phyloP scores from a whole-genome alignment of 768 basidiomycete genomes.

The Trametes cingulata region DNA sequence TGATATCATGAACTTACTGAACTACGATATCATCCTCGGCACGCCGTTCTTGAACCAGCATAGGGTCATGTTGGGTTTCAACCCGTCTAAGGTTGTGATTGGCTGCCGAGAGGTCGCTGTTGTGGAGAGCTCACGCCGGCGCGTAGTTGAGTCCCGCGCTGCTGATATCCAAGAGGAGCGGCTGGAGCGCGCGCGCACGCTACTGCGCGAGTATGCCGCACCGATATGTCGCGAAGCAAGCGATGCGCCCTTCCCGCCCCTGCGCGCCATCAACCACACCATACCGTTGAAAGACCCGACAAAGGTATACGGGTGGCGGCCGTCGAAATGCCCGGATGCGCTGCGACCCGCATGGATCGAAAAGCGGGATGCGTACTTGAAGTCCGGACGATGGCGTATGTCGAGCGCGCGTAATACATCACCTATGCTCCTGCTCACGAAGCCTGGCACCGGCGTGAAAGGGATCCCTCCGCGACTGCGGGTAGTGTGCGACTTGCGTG shows the following conservation, averaged over 20 bases:
- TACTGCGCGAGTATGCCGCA: slow-evolving; percentile 14
- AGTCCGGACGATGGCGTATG: slow-evolving; percentile 34
- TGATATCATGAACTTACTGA: slow-evolving; percentile 25
- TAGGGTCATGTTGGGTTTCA: slow-evolving; percentile 13
- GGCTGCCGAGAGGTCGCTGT: not conserved
- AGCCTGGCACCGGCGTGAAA: slow-evolving; percentile 18
- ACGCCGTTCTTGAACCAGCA: slow-evolving; percentile 31
- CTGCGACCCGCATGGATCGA: slow-evolving; percentile 27
- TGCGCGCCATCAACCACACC: slow-evolving; percentile 36
- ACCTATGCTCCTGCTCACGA: slow-evolving; percentile 37
- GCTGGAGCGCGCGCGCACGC: not conserved
- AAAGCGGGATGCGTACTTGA: slow-evolving; percentile 33
- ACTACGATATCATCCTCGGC: slow-evolving; percentile 34
- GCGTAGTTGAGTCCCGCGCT: not conserved
- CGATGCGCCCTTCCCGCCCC: slow-evolving; percentile 26
- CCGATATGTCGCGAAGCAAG: slow-evolving; percentile 1
- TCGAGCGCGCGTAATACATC: slow-evolving; percentile 29
- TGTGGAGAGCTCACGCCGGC: not conserved
- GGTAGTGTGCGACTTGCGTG: slow-evolving; percentile 10
- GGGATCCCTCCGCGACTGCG: slow-evolving; percentile 7
- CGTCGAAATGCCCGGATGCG: slow-evolving; percentile 38
- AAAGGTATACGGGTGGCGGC: slow-evolving; percentile 36
- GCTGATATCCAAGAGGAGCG: not conserved
- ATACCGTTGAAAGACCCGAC: slow-evolving; percentile 37
- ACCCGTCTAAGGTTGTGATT: slow-evolving; percentile 8